These are phyloP conservation scores for Papiliotrema terrestris DNA, from an alignment of 1,284 basidiomycete genomes.

Conservation along the genomic window DNA sequence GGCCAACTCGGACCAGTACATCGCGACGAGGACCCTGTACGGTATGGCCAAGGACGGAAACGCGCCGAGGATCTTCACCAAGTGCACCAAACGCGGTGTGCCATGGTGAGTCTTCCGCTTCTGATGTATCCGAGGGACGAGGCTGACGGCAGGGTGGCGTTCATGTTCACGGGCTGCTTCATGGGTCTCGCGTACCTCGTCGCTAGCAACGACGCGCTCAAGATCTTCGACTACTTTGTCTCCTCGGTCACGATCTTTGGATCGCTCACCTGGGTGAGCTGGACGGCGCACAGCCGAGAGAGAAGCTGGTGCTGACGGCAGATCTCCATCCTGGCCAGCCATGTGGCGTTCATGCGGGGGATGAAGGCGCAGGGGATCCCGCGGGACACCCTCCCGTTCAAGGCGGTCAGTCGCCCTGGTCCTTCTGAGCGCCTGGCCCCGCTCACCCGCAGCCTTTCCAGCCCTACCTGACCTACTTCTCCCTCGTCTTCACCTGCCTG, in stretches of 20 bases:
- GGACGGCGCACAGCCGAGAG: background rate
- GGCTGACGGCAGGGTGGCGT: constrained; percentile 18
- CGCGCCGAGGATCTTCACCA: constrained; percentile 54
- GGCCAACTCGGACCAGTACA: constrained; percentile 54
- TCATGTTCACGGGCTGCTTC: constrained; percentile 43
- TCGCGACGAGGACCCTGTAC: constrained; percentile 55
- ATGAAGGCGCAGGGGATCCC: constrained; percentile 26
- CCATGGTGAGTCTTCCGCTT: constrained; percentile 48
- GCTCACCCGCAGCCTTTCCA: constrained; percentile 25
- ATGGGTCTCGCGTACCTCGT: constrained; percentile 45
- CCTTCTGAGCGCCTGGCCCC: constrained; percentile 22
- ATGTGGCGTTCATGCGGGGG: constrained; percentile 69
- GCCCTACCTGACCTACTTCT: constrained; percentile 49
- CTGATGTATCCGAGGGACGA: background rate
- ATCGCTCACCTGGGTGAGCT: constrained; percentile 59
- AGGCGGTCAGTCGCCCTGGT: constrained; percentile 47
- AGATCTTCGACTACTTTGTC: constrained; percentile 68
- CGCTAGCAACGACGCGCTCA: constrained; percentile 20
- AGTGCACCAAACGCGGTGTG: constrained; percentile 47
- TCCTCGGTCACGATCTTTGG: constrained; percentile 67
- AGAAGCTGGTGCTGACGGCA: too few relatives aligned
- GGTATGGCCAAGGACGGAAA: constrained; percentile 56
- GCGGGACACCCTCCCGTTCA: constrained; percentile 51
- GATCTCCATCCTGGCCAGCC: constrained; percentile 63
- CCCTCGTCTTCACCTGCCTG: constrained; percentile 58